phyloP scores from a whole-genome alignment of 2,329 filamentous ascomycete genomes.

The Cryoendolithus antarcticus region DNA sequence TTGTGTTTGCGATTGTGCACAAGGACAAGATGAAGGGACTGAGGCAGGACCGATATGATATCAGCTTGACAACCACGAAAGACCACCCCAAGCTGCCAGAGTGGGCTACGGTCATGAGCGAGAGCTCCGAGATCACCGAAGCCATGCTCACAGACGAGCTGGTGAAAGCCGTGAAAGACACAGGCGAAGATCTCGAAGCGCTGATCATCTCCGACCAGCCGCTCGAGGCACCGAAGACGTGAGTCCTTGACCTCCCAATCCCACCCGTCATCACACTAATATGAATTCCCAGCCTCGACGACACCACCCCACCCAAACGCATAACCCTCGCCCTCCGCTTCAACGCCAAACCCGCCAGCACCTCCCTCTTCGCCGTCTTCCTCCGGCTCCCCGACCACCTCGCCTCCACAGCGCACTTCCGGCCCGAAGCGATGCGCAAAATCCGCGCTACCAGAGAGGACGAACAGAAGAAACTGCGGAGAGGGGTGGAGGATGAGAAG shows the following conservation, averaged over 20 bases:
- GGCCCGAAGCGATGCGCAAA: conserved; percentile 75
- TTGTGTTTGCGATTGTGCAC: conserved; percentile 91
- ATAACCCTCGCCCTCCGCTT: conserved; percentile 64
- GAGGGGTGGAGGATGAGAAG: conserved; percentile 60
- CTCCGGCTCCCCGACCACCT: conserved; percentile 75
- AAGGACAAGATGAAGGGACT: conserved; percentile 86
- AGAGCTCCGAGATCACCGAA: conserved; percentile 90
- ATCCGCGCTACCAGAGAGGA: conserved; percentile 69
- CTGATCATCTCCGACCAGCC: conserved; percentile 85
- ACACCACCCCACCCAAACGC: conserved; percentile 75
- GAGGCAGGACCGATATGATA: conserved; percentile 85
- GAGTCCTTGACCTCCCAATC: conserved; percentile 25
- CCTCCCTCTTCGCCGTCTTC: conserved; percentile 65
- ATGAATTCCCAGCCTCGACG: conserved; percentile 52
- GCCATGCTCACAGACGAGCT: conserved; percentile 78
- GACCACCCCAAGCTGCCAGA: conserved; percentile 78
- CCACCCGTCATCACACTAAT: neutral
- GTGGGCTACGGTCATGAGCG: conserved; percentile 92
- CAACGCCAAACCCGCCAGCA: conserved; percentile 46
- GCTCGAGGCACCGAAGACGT: conserved; percentile 74
- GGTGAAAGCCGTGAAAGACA: conserved; percentile 62
- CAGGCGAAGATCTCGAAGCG: conserved; percentile 73
- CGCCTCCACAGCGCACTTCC: conserved; percentile 67
- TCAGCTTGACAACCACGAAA: conserved; percentile 86
- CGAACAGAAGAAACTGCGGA: conserved; percentile 66